Evolutionary conservation across 805 yeast genomes (phyloP).

Genomic region (Myxozyma kluyveri): DNA sequence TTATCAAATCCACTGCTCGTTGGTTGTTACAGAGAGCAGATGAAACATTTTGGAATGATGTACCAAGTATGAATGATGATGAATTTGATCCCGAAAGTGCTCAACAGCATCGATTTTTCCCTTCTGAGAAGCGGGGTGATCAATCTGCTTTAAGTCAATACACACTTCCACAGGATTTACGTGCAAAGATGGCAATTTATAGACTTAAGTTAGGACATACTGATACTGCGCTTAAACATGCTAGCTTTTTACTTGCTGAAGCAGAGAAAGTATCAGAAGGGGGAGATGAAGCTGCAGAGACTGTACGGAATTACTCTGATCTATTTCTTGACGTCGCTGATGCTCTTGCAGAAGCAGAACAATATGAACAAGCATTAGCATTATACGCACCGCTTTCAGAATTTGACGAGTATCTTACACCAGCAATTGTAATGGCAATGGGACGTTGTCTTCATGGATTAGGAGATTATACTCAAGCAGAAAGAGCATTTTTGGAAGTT

Average conservation of each 20-base stretch:
- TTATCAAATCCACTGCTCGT: constrained; percentile 68
- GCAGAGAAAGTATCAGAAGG: constrained; percentile 13
- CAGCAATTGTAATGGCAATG: constrained; percentile 50
- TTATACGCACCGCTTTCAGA: constrained; percentile 58
- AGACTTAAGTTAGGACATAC: constrained; percentile 63
- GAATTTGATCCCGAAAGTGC: constrained; percentile 15
- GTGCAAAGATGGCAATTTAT: constrained; percentile 74
- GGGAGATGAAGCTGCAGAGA: constrained; percentile 48
- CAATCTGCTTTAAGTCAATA: constrained; percentile 31
- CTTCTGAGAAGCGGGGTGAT: constrained; percentile 37
- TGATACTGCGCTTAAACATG: constrained; percentile 73
- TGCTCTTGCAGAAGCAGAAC: constrained; percentile 64
- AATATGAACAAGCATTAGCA: constrained; percentile 71
- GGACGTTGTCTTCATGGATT: constrained; percentile 77
- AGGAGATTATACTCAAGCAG: constrained; percentile 66
- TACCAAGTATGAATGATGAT: constrained; percentile 63
- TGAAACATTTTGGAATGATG: constrained; percentile 66
- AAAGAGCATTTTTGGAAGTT: constrained; percentile 54
- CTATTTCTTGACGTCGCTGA: constrained; percentile 73
- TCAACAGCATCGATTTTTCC: constrained; percentile 27
- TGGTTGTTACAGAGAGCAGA: constrained; percentile 73
- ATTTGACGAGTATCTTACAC: constrained; percentile 45
- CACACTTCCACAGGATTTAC: constrained; percentile 77
- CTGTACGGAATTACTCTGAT: constrained; percentile 64
- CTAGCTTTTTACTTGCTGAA: constrained; percentile 34